Base-by-base conservation (phyloP, 2,329 filamentous ascomycete genomes). In the Pestalotiopsis sp. region DNA sequence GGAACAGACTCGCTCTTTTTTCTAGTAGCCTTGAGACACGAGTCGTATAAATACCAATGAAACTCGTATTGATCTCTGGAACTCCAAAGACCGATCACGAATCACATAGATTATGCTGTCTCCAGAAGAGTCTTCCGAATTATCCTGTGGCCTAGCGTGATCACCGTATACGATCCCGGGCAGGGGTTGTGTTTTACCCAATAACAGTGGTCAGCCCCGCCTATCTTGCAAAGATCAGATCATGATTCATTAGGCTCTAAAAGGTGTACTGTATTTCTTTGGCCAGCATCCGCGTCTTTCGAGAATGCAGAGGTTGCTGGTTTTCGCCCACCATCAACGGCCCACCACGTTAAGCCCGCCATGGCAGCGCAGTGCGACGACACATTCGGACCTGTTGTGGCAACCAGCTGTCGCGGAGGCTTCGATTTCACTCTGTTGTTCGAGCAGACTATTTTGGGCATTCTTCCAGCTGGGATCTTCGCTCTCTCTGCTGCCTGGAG, bases 401-500 rank as follows among this genome's bases (percentile, higher is more conserved):
- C 45, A 31, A 38, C 3, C n/a, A 38, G 62, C 20, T 61, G 59
- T 38, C 59, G 59, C 59, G 31, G 17, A 2, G 59, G 31, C 5
- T 61, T 61, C 59, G 59, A 61, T 1, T 61, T 61, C 31, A 61
- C 25, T 11, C 12, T 61, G 3, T 7, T 36, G 4, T 61, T 61
- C 31, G 59, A 61, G 31, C 25, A 61, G 17, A 61, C 59, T 4
- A 11, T 61, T 12, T 38, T 61, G 59, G 25, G 25, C 31, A 61
- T 39, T 38, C 25, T 61, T 1, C 59, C 59, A 27, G 25, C 59
- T 20, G 59, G 12, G 1, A n/a, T 61, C 6, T 61, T 61, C 27
- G 31, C 31, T 12, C 17, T 61, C 59, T 36, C 79, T 1, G 78
- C 80, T 0, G 36, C 81, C 58, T 73, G 77, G 14, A 76, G 83